Percentiles rank a stretch among this genome's conserved stretches.
These are phyloP conservation scores for Pseudopediastrum boryanum DNA, from an alignment of 139 green algal genomes.

Conservation along the genomic window DNA sequence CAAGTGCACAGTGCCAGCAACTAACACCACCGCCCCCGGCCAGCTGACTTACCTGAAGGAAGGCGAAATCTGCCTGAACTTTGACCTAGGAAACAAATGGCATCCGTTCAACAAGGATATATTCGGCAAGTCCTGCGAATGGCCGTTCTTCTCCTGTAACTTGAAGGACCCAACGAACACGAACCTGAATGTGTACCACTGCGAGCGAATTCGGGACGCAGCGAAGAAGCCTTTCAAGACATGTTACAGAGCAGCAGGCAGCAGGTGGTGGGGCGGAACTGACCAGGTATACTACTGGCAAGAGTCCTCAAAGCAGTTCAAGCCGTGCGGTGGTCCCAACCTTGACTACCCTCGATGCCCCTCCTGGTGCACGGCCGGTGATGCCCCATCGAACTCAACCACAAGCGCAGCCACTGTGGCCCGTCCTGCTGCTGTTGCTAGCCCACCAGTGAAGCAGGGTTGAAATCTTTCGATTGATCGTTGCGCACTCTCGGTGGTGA, in stretches of 20 bases:
- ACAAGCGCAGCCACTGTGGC: too few species aligned
- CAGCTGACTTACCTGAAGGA: neutral
- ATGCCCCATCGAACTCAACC: too few species aligned
- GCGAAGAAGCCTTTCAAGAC: neutral
- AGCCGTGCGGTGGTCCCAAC: slow-evolving; percentile 27
- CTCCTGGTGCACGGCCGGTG: too few species aligned
- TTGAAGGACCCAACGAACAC: slow-evolving; percentile 24
- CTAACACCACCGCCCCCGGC: neutral
- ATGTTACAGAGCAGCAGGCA: slow-evolving; percentile 30
- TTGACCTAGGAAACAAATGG: slow-evolving; percentile 16
- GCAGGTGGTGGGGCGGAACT: slow-evolving; percentile 29
- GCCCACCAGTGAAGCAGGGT: too few species aligned
- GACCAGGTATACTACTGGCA: slow-evolving; percentile 26
- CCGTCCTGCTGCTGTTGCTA: too few species aligned
- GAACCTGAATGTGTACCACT: neutral
- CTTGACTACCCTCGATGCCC: too few species aligned
- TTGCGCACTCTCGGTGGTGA: too few species aligned
- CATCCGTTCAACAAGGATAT: slow-evolving; percentile 18
- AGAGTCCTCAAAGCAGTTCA: neutral
- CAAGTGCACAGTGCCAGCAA: slow-evolving; percentile 14
- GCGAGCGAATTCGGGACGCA: slow-evolving; percentile 12
- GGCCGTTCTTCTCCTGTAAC: slow-evolving; percentile 30
- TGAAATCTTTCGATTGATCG: too few species aligned
- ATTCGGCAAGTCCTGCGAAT: slow-evolving; percentile 15
- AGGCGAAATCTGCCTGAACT: slow-evolving; percentile 23